These are phyloP conservation scores for Tetragonia tetragonoides DNA, from an alignment of 148 eudicot species.

Conservation along the genomic window DNA sequence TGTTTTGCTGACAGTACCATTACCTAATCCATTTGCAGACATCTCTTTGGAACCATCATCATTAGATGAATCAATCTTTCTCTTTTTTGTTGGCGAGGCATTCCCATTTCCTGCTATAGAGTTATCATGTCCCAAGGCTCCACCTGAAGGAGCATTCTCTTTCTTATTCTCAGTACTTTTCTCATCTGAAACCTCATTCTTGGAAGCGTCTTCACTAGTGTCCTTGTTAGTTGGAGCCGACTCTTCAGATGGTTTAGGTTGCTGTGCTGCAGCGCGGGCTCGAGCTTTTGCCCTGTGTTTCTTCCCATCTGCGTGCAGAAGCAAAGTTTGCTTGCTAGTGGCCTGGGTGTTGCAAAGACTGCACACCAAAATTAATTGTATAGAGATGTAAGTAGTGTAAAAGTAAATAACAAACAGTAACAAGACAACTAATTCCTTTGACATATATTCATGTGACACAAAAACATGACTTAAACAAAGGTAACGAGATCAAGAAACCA, in stretches of 20 bases:
- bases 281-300: constrained; percentile 86
- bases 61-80: constrained; percentile 47
- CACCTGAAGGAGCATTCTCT: constrained; percentile 30
- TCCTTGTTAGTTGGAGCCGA: constrained; percentile 27
- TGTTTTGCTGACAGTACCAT: constrained; percentile 40
- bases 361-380: constrained; percentile 17
- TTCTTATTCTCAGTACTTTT: constrained; percentile 22
- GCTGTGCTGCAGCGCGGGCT: constrained; percentile 68
- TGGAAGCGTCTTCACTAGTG: constrained; percentile 30
- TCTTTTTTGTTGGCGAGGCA: constrained; percentile 45
- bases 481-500: background rate
- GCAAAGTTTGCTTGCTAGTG: constrained; percentile 85
- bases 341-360: constrained; percentile 82
- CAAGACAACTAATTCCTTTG: background rate
- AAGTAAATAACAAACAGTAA: background rate
- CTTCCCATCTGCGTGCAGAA: constrained; percentile 86
- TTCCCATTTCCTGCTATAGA: constrained; percentile 34
- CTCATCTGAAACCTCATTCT: constrained; percentile 27
- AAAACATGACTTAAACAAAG: background rate
- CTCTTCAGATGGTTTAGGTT: constrained; percentile 44
- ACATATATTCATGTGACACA: background rate
- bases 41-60: constrained; percentile 22
- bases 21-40: constrained; percentile 32
- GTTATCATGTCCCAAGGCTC: constrained; percentile 21
- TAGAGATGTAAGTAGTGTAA: background rate